Evolutionary conservation across 257 asterid genomes (phyloP), one percentile per base, ranked within the genome.

Genomic region (Rehmannia glutinosa): DNA sequence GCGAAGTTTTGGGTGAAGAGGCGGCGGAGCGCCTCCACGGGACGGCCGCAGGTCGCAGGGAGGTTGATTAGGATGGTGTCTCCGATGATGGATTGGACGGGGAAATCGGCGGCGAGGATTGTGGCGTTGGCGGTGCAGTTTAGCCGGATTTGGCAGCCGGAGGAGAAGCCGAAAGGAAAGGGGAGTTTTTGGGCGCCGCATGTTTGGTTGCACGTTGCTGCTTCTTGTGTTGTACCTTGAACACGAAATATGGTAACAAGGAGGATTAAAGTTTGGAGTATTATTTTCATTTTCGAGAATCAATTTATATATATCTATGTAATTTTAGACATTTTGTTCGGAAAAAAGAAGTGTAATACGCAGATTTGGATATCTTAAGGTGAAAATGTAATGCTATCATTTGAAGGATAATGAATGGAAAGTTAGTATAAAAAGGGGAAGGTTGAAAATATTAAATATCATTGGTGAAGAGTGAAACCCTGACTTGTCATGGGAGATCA

Each of bases 111-210:
- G 20, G 71, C 68, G 60, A n/a, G 23, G 68, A 82, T 75, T 2
- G 82, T 64, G 15, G 73, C 82, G 67, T 77, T 80, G 32, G 69
- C 46, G 64, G 81, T 71, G 72, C 94, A 86, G 52, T 76, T 82
- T 1, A 86, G 60, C n/a, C 38, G 85, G 80, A 86, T 82, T 60
- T 74, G 38, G 66, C 94, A 86, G 54, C 75, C 80, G 15, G 75
- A 1, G 2, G 94, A 84, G 70, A 84, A 84, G 35, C 94, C 94
- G 53, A 86, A 86, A 0, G 90, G 82, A 75, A 58, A 84, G 0
- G 76, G 80, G 64, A 86, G 68, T 8, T 45, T 45, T 16, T 58
- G 23, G 1, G 23, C 66, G 5, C 90, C 90, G 47, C 94, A 86
- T 28, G 79, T 70, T 42, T 75, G 80, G 15, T 70, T 54, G 74